phyloP scores from a whole-genome alignment of 257 asterid genomes.

The Solanum corneliomulleri region DNA sequence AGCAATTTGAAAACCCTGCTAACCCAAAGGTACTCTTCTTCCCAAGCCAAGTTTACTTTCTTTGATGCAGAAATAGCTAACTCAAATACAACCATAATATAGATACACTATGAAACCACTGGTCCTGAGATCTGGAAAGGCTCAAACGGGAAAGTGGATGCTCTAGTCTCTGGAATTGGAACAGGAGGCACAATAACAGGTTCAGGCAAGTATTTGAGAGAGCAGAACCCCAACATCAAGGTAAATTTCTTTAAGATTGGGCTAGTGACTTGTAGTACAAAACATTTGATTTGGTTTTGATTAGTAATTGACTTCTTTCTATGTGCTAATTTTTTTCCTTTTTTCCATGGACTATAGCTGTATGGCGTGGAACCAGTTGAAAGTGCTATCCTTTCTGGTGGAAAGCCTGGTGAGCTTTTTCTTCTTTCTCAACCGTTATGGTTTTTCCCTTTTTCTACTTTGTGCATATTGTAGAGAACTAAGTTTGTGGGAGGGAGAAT shows the following conservation, averaged over 20 bases:
- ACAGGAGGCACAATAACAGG: conserved; percentile 82
- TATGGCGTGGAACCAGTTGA: conserved; percentile 76
- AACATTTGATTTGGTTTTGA: background rate
- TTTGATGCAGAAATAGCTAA: background rate
- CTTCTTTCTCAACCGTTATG: background rate
- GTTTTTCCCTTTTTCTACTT: background rate
- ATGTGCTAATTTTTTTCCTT: background rate
- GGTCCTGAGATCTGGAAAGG: conserved; percentile 84
- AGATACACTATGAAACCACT: conserved; percentile 87
- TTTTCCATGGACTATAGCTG: conserved; percentile 20
- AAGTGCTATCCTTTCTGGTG: conserved; percentile 79
- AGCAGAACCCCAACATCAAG: conserved; percentile 57
- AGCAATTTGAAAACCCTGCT: conserved; percentile 89
- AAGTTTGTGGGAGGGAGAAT: background rate
- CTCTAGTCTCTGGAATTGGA: conserved; percentile 60
- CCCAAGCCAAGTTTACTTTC: background rate
- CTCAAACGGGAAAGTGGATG: conserved; percentile 50
- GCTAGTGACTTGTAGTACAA: background rate
- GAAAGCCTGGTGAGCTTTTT: conserved; percentile 70
- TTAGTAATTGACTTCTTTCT: background rate
- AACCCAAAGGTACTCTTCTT: conserved; percentile 65
- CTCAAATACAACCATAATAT: background rate
- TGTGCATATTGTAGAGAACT: background rate
- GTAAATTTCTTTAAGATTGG: conserved; percentile 10
- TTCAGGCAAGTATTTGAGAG: conserved; percentile 53